Percentiles rank a stretch among this genome's conserved stretches.
These are phyloP conservation scores for Bidens hawaiensis DNA, from an alignment of 140 eudicot genomes.

Conservation along the genomic window DNA sequence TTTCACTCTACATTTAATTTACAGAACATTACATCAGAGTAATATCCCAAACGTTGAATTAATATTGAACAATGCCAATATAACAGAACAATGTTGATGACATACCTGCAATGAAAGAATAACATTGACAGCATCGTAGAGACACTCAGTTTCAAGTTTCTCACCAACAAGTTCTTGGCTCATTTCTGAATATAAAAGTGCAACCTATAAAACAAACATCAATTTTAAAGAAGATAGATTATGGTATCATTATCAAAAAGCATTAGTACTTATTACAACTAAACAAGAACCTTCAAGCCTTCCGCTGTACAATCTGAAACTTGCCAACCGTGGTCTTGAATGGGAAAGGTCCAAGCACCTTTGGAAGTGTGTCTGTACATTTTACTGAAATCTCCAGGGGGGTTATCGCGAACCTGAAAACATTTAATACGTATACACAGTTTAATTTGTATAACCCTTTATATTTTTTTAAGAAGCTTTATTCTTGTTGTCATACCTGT, in stretches of 20 bases:
- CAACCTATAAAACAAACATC: constrained; percentile 22
- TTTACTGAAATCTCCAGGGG: constrained; percentile 42
- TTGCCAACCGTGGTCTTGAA: constrained; percentile 65
- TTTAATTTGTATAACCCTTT: neutral
- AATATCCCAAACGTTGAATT: neutral
- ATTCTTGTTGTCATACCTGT: constrained; percentile 36
- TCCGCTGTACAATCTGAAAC: constrained; percentile 79
- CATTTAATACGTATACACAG: neutral
- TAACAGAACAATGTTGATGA: constrained; percentile 2
- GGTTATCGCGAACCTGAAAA: constrained; percentile 47
- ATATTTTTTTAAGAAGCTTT: too few species aligned
- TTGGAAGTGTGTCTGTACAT: constrained; percentile 59
- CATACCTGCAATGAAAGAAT: constrained; percentile 64
- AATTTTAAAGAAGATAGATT: neutral
- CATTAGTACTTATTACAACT: neutral
- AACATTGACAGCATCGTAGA: constrained; percentile 61
- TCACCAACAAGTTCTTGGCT: constrained; percentile 45
- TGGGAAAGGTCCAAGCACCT: constrained; percentile 70
- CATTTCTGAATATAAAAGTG: constrained; percentile 48
- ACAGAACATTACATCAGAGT: neutral
- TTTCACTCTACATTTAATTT: constrained; percentile 33
- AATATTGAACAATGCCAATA: neutral
- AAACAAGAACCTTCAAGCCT: constrained; percentile 52
- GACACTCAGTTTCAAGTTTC: constrained; percentile 32
- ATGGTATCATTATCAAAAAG: neutral